Conservation (phyloP, 352 stramenopile species). For the Pythium aquatile region DNA sequence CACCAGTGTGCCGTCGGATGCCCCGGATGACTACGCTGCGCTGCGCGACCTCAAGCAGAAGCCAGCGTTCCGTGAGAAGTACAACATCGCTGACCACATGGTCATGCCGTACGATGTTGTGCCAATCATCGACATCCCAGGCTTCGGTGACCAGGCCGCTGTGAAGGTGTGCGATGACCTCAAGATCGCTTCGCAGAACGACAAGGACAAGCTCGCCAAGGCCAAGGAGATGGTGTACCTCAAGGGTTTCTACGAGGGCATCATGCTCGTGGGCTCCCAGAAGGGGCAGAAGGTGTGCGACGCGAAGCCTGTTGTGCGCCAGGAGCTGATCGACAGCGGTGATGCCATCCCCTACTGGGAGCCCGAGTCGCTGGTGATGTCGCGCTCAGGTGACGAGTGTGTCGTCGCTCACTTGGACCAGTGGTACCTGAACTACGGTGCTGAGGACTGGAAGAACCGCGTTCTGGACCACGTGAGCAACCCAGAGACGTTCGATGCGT, state of each 20-base stretch:
- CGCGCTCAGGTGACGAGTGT: constrained; percentile 97
- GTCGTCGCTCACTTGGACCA: constrained; percentile 99
- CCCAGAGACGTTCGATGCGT: constrained; percentile 92
- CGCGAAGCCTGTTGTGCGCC: constrained; percentile 96
- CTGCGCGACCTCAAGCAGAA: constrained; percentile 99
- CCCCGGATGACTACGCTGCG: constrained; percentile 98
- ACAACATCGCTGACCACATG: constrained; percentile 98
- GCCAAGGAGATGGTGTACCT: constrained; percentile 99
- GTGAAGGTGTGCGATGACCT: constrained; percentile 97
- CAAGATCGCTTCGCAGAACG: constrained; percentile 98
- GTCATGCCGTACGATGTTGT: constrained; percentile 98
- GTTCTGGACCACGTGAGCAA: constrained; percentile 95
- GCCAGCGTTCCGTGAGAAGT: constrained; percentile 97
- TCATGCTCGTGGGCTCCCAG: constrained; percentile 97
- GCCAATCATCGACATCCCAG: constrained; percentile 99
- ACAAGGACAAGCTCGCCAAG: constrained; percentile 98
- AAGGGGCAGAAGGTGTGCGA: constrained; percentile 97
- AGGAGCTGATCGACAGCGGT: constrained; percentile 94
- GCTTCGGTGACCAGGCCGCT: constrained; percentile 95
- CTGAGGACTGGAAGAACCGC: constrained; percentile 96
- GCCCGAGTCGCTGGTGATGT: constrained; percentile 97
- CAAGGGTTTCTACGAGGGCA: constrained; percentile 99
- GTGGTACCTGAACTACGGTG: constrained; percentile 99
- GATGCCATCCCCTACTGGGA: constrained; percentile 98
- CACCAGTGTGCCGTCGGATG: constrained; percentile 98